A percentile compares a stretch with the other conserved stretches of the same genome.
Conservation (phyloP, 2,329 filamentous ascomycete genomes). For the Septoria petroselini region DNA sequence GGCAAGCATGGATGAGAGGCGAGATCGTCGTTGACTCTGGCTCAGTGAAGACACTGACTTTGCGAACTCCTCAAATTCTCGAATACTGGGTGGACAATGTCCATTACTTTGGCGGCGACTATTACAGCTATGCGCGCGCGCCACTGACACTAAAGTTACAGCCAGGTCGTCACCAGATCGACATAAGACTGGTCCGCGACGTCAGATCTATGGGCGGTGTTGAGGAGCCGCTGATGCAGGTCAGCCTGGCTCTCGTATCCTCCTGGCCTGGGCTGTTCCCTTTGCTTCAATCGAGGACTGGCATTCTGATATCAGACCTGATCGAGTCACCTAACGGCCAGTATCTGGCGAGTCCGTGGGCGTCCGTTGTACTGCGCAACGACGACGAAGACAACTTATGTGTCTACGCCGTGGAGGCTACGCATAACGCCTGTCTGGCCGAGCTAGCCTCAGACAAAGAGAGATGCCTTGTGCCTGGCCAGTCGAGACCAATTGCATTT, state of each 20-base stretch:
- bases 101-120: slow-evolving; percentile 57
- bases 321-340: slow-evolving; percentile 40
- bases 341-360: slow-evolving; percentile 47
- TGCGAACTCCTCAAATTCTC: slow-evolving; percentile 50
- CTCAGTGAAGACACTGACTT: slow-evolving; percentile 38
- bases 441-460: slow-evolving; percentile 16
- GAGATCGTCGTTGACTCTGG: slow-evolving; percentile 40
- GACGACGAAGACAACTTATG: slow-evolving; percentile 26
- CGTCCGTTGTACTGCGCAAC: slow-evolving; percentile 52
- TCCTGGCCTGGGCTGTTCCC: slow-evolving; percentile 34
- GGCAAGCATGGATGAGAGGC: slow-evolving; percentile 57
- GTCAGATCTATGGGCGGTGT: slow-evolving; percentile 56
- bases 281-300: slow-evolving; percentile 3
- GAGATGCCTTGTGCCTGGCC: slow-evolving; percentile 38
- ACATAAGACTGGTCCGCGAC: slow-evolving; percentile 55
- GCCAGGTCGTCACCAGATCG: slow-evolving; percentile 52
- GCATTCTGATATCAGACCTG: slow-evolving; percentile 52
- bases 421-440: slow-evolving; percentile 21
- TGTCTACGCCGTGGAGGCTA: slow-evolving; percentile 21
- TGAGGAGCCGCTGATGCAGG: slow-evolving; percentile 46
- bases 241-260: slow-evolving; percentile 40
- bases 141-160: slow-evolving; percentile 51
- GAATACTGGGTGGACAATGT: slow-evolving; percentile 54
- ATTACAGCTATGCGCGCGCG: slow-evolving; percentile 51
- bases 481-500: slow-evolving; percentile 44